Conservation (phyloP, 306 rosid species). For the Dalbergia cochinchinensis region DNA sequence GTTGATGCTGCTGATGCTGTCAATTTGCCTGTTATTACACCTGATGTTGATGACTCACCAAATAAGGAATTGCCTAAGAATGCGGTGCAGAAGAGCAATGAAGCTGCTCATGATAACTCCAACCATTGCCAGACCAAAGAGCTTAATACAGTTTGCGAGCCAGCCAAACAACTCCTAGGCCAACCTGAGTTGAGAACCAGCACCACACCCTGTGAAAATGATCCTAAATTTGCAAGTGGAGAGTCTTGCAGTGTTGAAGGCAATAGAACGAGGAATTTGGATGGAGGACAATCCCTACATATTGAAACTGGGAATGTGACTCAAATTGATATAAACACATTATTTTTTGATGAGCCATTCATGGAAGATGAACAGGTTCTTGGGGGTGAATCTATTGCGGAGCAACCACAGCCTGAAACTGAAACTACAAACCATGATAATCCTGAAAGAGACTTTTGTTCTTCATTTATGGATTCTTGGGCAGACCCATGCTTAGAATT, state of each 20-base stretch:
- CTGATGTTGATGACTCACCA: conserved; percentile 40
- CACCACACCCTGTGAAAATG: conserved; percentile 44
- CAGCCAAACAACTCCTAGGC: conserved; percentile 55
- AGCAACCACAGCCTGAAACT: conserved; percentile 50
- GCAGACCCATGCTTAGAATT: conserved; percentile 84
- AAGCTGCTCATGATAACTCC: conserved; percentile 40
- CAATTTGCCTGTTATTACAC: conserved; percentile 38
- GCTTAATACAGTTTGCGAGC: conserved; percentile 43
- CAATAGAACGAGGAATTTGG: conserved; percentile 26
- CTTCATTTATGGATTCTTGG: conserved; percentile 69
- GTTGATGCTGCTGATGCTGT: conserved; percentile 57
- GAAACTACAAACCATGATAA: conserved; percentile 37
- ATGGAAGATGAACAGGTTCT: conserved; percentile 34
- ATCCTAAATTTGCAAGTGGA: conserved; percentile 38
- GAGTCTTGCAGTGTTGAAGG: conserved; percentile 35
- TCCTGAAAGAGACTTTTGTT: conserved; percentile 48
- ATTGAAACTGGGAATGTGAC: conserved; percentile 9
- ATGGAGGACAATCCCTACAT: conserved; percentile 44
- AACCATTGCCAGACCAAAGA: conserved; percentile 50
- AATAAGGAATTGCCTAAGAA: conserved; percentile 43
- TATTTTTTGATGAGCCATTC: conserved; percentile 29
- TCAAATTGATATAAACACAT: conserved; percentile 26
- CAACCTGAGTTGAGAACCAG: conserved; percentile 50
- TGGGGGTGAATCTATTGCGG: conserved; percentile 39
- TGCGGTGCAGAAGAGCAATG: conserved; percentile 41